Percentiles rank a stretch among this genome's conserved stretches.
Conservation (phyloP, 1,284 basidiomycete genomes). For the Exobasidium cylindrosporum region DNA sequence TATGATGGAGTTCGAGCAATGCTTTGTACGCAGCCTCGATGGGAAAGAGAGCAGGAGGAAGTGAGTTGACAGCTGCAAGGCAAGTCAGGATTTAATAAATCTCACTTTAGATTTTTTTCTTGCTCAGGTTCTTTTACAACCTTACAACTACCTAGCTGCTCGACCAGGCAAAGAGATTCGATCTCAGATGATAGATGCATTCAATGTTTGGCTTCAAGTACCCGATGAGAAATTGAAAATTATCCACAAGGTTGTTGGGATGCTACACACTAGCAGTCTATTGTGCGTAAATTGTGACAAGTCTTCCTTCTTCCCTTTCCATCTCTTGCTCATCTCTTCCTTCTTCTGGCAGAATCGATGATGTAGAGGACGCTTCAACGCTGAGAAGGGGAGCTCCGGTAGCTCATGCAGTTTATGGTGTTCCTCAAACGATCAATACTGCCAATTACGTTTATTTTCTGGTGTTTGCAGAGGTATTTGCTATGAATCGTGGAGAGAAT, state of each 20-base stretch:
- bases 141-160: conserved; percentile 79
- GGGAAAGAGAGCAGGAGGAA: conserved; percentile 56
- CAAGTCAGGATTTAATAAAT: background rate
- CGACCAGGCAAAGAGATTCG: conserved; percentile 93
- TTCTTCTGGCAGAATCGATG: conserved; percentile 71
- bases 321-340: background rate
- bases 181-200: conserved; percentile 82
- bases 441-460: conserved; percentile 95
- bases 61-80: conserved; percentile 30
- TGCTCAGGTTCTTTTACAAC: conserved; percentile 63
- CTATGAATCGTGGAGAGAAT: conserved; percentile 60
- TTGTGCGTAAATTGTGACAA: conserved; percentile 63
- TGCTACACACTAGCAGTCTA: conserved; percentile 90
- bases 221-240: conserved; percentile 67
- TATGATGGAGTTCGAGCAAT: conserved; percentile 51
- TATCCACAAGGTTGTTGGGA: conserved; percentile 78
- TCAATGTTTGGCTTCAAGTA: conserved; percentile 88
- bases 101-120: background rate
- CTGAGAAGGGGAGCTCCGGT: conserved; percentile 82
- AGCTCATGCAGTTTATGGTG: conserved; percentile 89
- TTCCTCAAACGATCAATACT: conserved; percentile 95
- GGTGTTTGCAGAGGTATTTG: conserved; percentile 56
- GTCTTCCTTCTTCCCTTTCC: too few species aligned
- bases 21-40: conserved; percentile 46
- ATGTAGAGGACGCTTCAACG: conserved; percentile 94